Conservation (phyloP, 2,329 filamentous ascomycete species). For the Colletotrichum sp. region DNA sequence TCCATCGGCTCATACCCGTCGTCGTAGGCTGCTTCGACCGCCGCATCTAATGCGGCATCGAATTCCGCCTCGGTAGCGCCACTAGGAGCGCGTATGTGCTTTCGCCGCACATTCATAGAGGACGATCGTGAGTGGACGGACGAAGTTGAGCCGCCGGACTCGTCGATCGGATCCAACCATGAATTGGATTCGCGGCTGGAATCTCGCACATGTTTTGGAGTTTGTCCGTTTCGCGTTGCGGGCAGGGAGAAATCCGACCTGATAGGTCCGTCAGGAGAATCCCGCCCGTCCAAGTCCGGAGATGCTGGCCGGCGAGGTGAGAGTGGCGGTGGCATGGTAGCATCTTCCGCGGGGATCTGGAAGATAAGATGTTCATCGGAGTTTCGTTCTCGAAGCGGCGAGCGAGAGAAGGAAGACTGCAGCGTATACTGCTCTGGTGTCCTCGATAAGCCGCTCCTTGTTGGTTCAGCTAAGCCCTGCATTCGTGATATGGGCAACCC, state of each 20-base stretch:
- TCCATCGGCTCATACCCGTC: conserved; percentile 82
- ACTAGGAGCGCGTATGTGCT: conserved; percentile 71
- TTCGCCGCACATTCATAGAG: conserved; percentile 69
- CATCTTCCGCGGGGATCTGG: conserved; percentile 56
- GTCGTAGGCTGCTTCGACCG: conserved; percentile 94
- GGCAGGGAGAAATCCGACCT: conserved; percentile 38
- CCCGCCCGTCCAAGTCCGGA: conserved; percentile 24
- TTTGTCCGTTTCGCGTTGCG: conserved; percentile 25
- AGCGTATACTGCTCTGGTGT: conserved; percentile 35
- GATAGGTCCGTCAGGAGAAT: conserved; percentile 26
- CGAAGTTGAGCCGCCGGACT: conserved; percentile 81
- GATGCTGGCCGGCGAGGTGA: conserved; percentile 65
- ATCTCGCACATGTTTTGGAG: conserved; percentile 53
- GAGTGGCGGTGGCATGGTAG: conserved; percentile 73
- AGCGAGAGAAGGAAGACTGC: conserved; percentile 59
- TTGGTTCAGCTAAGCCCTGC: neutral
- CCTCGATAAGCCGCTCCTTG: conserved; percentile 17
- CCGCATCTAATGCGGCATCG: conserved; percentile 91
- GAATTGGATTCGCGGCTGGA: conserved; percentile 83
- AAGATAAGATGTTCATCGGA: conserved; percentile 37
- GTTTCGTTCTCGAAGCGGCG: conserved; percentile 43
- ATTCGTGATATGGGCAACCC: conserved; percentile 20
- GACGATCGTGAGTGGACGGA: conserved; percentile 83
- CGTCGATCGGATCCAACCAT: conserved; percentile 94
- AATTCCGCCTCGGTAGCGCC: conserved; percentile 87